Percentiles rank a stretch among this genome's conserved stretches.
Conservation (phyloP, 805 yeast genomes). For the Tetrapisispora pingtungensis region DNA sequence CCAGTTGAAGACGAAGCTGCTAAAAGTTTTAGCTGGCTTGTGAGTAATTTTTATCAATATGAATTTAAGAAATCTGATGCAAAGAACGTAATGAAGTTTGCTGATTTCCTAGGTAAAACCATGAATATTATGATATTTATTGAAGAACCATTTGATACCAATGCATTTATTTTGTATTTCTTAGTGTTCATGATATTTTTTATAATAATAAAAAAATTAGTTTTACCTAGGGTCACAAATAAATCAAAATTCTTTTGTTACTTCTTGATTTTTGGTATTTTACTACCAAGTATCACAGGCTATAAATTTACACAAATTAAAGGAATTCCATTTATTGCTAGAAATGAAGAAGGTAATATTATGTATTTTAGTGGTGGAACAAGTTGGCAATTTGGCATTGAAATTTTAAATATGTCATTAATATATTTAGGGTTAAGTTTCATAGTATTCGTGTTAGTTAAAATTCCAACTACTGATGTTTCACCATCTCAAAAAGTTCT, state of each 20-base stretch:
- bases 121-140: conserved; percentile 37
- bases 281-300: conserved; percentile 45
- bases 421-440: conserved; percentile 41
- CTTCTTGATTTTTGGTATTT: conserved; percentile 33
- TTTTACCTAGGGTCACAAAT: conserved; percentile 25
- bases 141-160: conserved; percentile 34
- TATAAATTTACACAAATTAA: conserved; percentile 53
- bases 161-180: conserved; percentile 39
- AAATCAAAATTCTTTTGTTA: conserved; percentile 18
- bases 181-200: conserved; percentile 36
- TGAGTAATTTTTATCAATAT: conserved; percentile 31
- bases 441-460: conserved; percentile 33
- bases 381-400: conserved; percentile 63
- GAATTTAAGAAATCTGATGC: conserved; percentile 21
- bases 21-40: conserved; percentile 17
- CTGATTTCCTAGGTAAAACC: conserved; percentile 41
- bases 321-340: conserved; percentile 52
- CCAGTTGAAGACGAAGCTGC: conserved; percentile 28
- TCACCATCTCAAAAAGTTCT: conserved; percentile 14
- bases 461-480: conserved; percentile 24
- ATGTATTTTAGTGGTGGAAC: conserved; percentile 55
- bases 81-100: conserved; percentile 39
- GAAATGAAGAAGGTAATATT: conserved; percentile 39
- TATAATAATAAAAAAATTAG: conserved; percentile 40
- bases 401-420: conserved; percentile 42